Base-by-base conservation (phyloP, 169 alveolate species). In the Plasmodium malariae region DNA sequence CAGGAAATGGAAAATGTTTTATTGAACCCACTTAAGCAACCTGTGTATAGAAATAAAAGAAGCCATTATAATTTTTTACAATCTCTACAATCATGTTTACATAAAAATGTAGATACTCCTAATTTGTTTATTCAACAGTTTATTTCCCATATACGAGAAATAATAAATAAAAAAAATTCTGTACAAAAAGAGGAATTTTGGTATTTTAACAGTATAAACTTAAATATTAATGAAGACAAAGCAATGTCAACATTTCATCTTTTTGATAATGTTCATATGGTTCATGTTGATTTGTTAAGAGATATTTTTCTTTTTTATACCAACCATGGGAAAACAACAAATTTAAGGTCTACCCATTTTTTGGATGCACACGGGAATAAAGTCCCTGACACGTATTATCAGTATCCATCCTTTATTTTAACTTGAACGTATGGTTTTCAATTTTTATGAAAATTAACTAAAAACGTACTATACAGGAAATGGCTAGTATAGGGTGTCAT, bases 31-130 rank as follows among this genome's bases (percentile, higher is more conserved):
- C 19, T 14, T 3, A 92, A 90, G 62, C 89, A 73, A 30, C 96
- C 96, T 12, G 59, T 49, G 9, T 94, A 94, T 71, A 43, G 96
- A 37, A 59, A 72, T 14, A 88, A 87, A 17, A 93, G 96, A 45
- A 76, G 34, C 9, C 96, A 94, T 60, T 48, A 54, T 7, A 73
- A 72, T 17, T 94, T 94, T 55, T 6, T 94, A n/a, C n/a, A 37
- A 43, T 62, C 92, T 3, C 3, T 87, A 19, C 40, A 28, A 43
- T 57, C 48, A 67, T 83, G 91, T 26, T 48, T 83, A 67, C 80
- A 70, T 3, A 36, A 57, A 12, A 19, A 17, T 65, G 45, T 68
- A 43, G 9, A 67, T 12, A 83, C 63, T 7, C 71, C 67, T 4
- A 37, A 36, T 57, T n/a, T n/a, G 0, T 67, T 83, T 34, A 83